Evolutionary conservation across 257 asterid species (phyloP).

Genomic region (Scutellaria minor): DNA sequence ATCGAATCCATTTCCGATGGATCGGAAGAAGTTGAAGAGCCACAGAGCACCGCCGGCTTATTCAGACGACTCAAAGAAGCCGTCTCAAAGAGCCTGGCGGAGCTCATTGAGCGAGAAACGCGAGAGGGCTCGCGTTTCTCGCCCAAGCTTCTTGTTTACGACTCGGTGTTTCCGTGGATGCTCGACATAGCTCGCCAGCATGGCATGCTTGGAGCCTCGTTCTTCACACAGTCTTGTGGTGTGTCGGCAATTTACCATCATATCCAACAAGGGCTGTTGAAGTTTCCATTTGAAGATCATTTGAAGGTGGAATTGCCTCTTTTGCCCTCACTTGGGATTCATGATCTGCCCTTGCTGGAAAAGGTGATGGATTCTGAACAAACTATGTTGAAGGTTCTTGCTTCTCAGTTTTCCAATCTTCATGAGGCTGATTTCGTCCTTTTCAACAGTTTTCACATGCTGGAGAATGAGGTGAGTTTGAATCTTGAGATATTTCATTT

Average conservation of each 20-base stretch:
- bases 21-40: conserved; percentile 19
- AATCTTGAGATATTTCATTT: not conserved
- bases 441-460: conserved; percentile 47
- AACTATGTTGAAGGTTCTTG: conserved; percentile 10
- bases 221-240: conserved; percentile 53
- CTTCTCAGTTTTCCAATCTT: conserved; percentile 38
- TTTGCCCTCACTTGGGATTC: conserved; percentile 40
- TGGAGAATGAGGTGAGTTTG: conserved; percentile 42
- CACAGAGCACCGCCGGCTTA: not conserved
- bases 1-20: conserved; percentile 40
- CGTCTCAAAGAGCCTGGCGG: conserved; percentile 27
- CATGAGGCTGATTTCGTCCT: conserved; percentile 44
- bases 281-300: conserved; percentile 40
- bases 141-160: conserved; percentile 36
- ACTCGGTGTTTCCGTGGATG: conserved; percentile 44
- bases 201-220: conserved; percentile 40
- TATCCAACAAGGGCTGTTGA: conserved; percentile 36
- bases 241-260: conserved; percentile 48
- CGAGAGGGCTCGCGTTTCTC: too few species aligned
- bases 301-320: conserved; percentile 34
- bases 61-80: conserved; percentile 23
- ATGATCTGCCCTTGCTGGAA: conserved; percentile 47
- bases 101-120: conserved; percentile 31
- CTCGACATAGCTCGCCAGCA: conserved; percentile 40
- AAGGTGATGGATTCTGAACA: conserved; percentile 14